phyloP scores from a whole-genome alignment of 768 basidiomycete species.

The Exidia glandulosa region DNA sequence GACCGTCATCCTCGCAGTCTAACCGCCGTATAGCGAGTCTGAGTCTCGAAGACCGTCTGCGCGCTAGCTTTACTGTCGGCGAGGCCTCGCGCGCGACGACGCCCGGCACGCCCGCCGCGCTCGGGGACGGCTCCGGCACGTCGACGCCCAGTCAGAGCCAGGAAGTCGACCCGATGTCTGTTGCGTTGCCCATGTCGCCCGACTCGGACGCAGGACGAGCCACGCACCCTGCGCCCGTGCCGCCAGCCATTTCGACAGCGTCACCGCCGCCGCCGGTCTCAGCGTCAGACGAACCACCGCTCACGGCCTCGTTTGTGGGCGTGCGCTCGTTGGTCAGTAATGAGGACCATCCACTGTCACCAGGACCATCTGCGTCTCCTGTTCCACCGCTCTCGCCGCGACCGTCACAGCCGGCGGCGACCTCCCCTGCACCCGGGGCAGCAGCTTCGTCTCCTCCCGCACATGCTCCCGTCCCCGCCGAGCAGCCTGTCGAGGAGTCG shows the following conservation, averaged over 20 bases:
- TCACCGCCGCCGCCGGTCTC: too few relatives aligned
- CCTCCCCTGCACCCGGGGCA: too few relatives aligned
- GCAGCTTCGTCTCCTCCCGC: background rate
- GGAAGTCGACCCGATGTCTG: conserved; percentile 5
- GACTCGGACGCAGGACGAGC: too few relatives aligned
- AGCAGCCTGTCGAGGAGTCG: too few relatives aligned
- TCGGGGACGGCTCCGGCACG: conserved; percentile 34
- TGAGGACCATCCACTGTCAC: background rate
- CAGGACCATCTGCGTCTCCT: background rate
- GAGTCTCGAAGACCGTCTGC: conserved; percentile 67
- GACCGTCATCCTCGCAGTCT: conserved; percentile 16
- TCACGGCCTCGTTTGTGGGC: background rate
- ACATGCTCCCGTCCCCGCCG: too few relatives aligned
- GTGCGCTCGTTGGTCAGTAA: background rate
- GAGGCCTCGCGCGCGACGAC: conserved; percentile 40
- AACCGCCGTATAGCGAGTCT: conserved; percentile 35
- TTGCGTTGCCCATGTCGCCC: conserved; percentile 10
- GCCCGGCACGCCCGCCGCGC: conserved; percentile 24
- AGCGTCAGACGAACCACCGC: too few relatives aligned
- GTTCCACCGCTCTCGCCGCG: too few relatives aligned
- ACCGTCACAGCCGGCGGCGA: too few relatives aligned
- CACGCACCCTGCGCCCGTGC: too few relatives aligned
- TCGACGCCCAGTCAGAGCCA: conserved; percentile 25
- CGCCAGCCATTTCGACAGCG: too few relatives aligned
- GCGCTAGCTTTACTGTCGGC: conserved; percentile 49